phyloP scores from a whole-genome alignment of 1,284 basidiomycete species.

The Porogramme epimiltina region DNA sequence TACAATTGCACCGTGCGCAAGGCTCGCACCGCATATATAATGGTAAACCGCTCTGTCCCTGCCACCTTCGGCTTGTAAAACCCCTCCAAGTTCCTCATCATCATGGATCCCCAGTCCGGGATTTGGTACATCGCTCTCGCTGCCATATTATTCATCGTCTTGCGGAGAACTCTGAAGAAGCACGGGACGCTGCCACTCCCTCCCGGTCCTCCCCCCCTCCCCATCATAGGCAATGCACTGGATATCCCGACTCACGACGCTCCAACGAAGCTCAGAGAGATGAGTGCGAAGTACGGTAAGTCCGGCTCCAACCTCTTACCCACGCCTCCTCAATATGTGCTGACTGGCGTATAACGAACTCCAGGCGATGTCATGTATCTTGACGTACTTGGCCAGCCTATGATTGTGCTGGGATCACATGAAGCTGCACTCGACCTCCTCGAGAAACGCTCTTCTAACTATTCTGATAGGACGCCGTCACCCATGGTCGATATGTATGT shows the following conservation, averaged over 20 bases:
- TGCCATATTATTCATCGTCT: too few species aligned
- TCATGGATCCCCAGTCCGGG: too few species aligned
- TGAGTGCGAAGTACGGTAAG: constrained; percentile 6
- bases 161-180: too few species aligned
- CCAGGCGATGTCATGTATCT: constrained; percentile 16
- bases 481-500: constrained; percentile 10
- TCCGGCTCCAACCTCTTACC: too few species aligned
- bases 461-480: constrained; percentile 13
- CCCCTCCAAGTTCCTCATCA: too few species aligned
- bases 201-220: constrained; percentile 7
- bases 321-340: too few species aligned
- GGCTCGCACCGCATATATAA: too few species aligned
- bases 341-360: neutral
- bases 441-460: constrained; percentile 37
- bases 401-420: constrained; percentile 14
- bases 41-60: too few species aligned
- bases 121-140: too few species aligned
- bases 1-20: too few species aligned
- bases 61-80: too few species aligned
- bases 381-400: constrained; percentile 9
- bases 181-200: neutral
- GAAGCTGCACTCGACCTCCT: constrained; percentile 37
- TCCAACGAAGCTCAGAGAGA: neutral
- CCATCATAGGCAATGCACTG: constrained; percentile 7
- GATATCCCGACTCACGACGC: constrained; percentile 2